A percentile compares a stretch with the other conserved stretches of the same genome.
Conservation (phyloP, 164 flowering plant species). For the Cinnamomum chago region DNA sequence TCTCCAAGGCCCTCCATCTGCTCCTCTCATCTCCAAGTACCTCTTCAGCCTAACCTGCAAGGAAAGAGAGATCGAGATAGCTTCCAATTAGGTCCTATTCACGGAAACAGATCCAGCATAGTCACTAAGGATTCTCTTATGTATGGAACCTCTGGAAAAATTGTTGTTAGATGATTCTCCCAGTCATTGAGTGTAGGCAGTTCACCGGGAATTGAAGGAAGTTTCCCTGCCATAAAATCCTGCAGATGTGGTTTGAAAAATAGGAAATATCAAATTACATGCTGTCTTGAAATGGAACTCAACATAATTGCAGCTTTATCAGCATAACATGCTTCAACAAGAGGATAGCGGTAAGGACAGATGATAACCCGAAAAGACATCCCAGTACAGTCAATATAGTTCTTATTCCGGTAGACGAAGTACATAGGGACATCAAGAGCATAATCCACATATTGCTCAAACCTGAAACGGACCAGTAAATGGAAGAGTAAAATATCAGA, state of each 20-base stretch:
- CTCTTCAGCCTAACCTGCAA: conserved; percentile 93
- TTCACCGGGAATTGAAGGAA: conserved; percentile 83
- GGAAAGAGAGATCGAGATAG: not conserved
- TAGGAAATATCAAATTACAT: conserved; percentile 5
- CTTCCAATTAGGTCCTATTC: not conserved
- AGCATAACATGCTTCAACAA: not conserved
- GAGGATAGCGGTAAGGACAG: conserved; percentile 10
- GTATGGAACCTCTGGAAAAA: conserved; percentile 85
- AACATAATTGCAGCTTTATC: not conserved
- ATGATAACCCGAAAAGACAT: conserved; percentile 83
- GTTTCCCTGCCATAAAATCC: conserved; percentile 98
- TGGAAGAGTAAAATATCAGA: not conserved
- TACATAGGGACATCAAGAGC: conserved; percentile 99
- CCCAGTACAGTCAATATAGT: conserved; percentile 89
- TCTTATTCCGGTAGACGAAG: conserved; percentile 85
- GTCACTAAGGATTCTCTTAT: not conserved
- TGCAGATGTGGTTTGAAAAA: conserved; percentile 26
- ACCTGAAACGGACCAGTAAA: conserved; percentile 40
- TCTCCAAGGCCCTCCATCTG: conserved; percentile 99
- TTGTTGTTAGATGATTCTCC: conserved; percentile 97
- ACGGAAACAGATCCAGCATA: conserved; percentile 1
- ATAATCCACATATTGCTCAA: conserved; percentile 95
- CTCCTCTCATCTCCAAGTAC: conserved; percentile 99
- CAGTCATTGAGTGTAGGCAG: conserved; percentile 85
- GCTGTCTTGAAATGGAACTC: not conserved